Percentiles rank a stretch among this genome's conserved stretches.
phyloP scores from a whole-genome alignment of 805 yeast species.

The Hanseniaspora meyeri region DNA sequence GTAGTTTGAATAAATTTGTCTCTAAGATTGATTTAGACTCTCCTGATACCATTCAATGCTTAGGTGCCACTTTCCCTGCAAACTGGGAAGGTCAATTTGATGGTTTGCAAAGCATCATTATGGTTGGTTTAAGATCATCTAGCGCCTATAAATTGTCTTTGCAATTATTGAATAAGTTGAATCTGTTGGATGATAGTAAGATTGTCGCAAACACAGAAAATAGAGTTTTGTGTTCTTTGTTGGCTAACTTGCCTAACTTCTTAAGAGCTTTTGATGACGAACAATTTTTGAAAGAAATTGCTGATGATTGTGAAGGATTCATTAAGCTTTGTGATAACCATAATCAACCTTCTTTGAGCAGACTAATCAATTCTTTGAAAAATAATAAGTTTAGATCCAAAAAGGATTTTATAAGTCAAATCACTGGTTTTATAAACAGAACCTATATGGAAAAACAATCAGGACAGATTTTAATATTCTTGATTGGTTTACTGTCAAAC shows the following conservation, averaged over 20 bases:
- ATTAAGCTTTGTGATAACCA: constrained; percentile 48
- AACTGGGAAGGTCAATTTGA: constrained; percentile 92
- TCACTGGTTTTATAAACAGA: constrained; percentile 54
- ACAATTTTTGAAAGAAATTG: constrained; percentile 39
- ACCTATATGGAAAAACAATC: constrained; percentile 63
- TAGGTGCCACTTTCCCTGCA: constrained; percentile 79
- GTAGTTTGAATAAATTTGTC: constrained; percentile 69
- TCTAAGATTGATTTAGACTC: constrained; percentile 79
- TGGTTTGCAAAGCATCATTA: constrained; percentile 67
- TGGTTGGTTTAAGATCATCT: constrained; percentile 75
- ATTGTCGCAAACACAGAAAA: constrained; percentile 62
- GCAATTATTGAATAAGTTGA: constrained; percentile 59
- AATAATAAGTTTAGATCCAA: constrained; percentile 78
- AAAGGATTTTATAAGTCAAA: constrained; percentile 75
- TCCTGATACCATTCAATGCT: constrained; percentile 70
- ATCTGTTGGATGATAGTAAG: constrained; percentile 54
- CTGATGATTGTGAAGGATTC: constrained; percentile 43
- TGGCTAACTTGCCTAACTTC: constrained; percentile 74
- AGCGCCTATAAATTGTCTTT: constrained; percentile 68
- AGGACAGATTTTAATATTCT: constrained; percentile 59
- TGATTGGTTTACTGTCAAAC: constrained; percentile 71
- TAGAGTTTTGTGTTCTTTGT: constrained; percentile 56
- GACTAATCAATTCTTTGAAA: constrained; percentile 64
- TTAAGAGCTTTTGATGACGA: constrained; percentile 61
- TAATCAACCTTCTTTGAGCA: constrained; percentile 46